phyloP scores from a whole-genome alignment of 73 alveolate genomes.

The Tetrahymena elliotti region DNA sequence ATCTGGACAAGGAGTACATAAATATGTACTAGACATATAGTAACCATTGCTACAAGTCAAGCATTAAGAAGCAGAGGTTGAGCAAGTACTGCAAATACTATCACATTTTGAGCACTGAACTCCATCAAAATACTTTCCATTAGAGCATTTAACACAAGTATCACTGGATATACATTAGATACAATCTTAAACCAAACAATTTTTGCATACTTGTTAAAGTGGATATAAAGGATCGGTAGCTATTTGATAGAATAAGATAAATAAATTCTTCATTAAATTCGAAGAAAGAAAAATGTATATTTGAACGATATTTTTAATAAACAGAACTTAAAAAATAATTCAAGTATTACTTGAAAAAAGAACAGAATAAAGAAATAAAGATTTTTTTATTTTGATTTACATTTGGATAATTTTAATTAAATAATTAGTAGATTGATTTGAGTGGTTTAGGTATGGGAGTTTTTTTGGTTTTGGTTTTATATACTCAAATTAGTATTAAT shows the following conservation, averaged over 20 bases:
- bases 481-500: too few species aligned
- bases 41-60: neutral
- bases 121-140: neutral
- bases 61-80: neutral
- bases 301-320: too few species aligned
- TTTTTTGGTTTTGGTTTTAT: too few species aligned
- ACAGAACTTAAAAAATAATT: too few species aligned
- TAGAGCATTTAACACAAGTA: neutral
- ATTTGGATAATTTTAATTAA: too few species aligned
- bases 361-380: too few species aligned
- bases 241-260: neutral
- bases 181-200: neutral
- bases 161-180: neutral
- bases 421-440: too few species aligned
- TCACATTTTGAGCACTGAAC: neutral
- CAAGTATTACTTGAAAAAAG: neutral
- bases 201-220: neutral
- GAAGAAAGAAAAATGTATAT: too few species aligned
- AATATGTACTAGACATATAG: neutral
- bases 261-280: too few species aligned
- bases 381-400: neutral
- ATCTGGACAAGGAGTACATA: neutral
- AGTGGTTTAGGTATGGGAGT: too few species aligned
- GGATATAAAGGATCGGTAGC: neutral
- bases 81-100: neutral